phyloP scores from a whole-genome alignment of 345 rosid species.

The Raphanus raphanistrum region DNA sequence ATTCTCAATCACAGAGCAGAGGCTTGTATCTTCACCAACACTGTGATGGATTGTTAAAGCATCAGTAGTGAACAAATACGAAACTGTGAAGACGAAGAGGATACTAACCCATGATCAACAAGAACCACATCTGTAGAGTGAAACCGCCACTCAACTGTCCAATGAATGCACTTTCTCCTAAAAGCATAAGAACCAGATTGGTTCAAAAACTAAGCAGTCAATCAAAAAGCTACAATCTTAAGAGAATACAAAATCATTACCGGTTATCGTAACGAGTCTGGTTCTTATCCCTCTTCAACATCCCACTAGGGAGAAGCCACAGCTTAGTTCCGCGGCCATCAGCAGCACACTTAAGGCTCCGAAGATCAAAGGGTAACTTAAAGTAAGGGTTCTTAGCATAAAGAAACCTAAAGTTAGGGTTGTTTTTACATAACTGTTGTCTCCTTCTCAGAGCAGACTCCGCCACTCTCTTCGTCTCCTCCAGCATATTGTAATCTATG shows the following conservation, averaged over 20 bases:
- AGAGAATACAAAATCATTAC: constrained; percentile 31
- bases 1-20: constrained; percentile 57
- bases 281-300: constrained; percentile 72
- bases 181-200: constrained; percentile 9
- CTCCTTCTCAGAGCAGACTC: constrained; percentile 76
- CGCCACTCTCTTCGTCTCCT: constrained; percentile 75
- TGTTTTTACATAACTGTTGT: constrained; percentile 39
- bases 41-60: constrained; percentile 41
- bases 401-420: constrained; percentile 34
- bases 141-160: constrained; percentile 96
- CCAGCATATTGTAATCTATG: constrained; percentile 79
- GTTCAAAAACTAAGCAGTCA: neutral
- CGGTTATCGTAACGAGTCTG: constrained; percentile 48
- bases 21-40: constrained; percentile 59
- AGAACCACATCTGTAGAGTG: constrained; percentile 64
- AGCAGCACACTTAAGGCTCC: constrained; percentile 55
- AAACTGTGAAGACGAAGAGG: neutral
- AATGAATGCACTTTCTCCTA: constrained; percentile 65
- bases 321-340: constrained; percentile 59
- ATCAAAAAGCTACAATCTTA: neutral
- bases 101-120: constrained; percentile 65
- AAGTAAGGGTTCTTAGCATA: constrained; percentile 24
- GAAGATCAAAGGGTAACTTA: constrained; percentile 38
- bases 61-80: neutral
- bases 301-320: constrained; percentile 63